Base-by-base conservation (phyloP, 495 filamentous ascomycete species). In the Penicillium turbatum region DNA sequence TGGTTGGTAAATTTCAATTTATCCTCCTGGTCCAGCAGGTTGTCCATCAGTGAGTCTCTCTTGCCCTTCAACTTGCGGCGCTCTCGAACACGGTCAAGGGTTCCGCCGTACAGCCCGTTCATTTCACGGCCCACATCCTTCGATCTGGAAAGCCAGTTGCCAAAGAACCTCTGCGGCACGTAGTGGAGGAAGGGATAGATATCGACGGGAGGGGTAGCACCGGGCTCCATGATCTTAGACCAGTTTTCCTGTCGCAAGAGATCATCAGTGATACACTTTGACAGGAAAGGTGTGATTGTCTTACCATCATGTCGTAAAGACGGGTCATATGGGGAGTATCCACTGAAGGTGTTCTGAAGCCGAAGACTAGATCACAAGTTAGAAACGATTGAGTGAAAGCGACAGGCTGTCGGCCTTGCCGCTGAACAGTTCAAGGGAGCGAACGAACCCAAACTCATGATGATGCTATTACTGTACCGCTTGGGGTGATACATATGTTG, bases 171-270 rank as follows among this genome's bases (percentile, higher is more conserved):
- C 56, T 79, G 55, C 1, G 76, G 75, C 48, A 63, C 24, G 13
- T 32, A 46, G 16, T 72, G 65, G 36, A 79, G 59, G 9, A 72
- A 55, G 6, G 75, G 70, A 50, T 71, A 73, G n/a, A 71, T 60
- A 48, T 80, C 75, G 0, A 79, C 71, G 0, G 77, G 76, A 0
- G 78, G 78, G 6, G 71, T 79, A 8, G 67, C 67, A 15, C 75
- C 77, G 2, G 66, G 30, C 45, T 78, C 75, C 48, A 30, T 27
- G 10, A 72, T 68, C 10, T 79, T 17, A 1, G 36, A 40, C 36
- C 48, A 41, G 3, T 41, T 41, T 7, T 41, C 36, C 48, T 37
- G 6, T n/a, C 1, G 15, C 8, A 37, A 8, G n/a, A 16, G 6
- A 16, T 8, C 13, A 16, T 37, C 15, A 37, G 35, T 12, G n/a